Evolutionary conservation across 495 filamentous ascomycete species (phyloP), one percentile per base, ranked within the genome.

Genomic region (Penicillium egyptiacum): DNA sequence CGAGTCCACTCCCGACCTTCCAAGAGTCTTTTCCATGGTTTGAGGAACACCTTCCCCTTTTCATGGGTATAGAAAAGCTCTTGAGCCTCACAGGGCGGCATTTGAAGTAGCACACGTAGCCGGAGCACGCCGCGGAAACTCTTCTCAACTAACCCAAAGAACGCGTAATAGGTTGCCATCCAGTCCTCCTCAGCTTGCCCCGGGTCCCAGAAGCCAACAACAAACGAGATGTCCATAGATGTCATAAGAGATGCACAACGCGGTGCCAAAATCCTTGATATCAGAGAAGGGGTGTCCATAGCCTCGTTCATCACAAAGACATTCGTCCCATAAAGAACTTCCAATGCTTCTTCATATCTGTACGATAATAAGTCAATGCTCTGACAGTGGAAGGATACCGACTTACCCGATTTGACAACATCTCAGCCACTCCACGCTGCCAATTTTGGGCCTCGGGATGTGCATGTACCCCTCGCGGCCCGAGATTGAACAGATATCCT

Each of bases 321-420:
- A 61, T 61, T 61, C 22, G 62, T 58, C 28, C 40, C 46, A 22
- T 61, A 64, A 31, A 61, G 55, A 31, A 64, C 45, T 20, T 49
- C 12, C n/a, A 58, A 51, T 20, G 62, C 55, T 43, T 64, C 62
- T 30, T 44, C 40, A 31, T 64, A 61, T 31, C 62, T 64, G 41
- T 17, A 55, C 12, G 14, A 35, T 26, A 17, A 20, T 59, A 35
- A 41, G 22, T 12, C n/a, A 50, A 11, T 50, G 12, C 5, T 22
- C 35, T 19, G 20, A 45, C 8, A 41, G 16, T 17, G 4, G 8
- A 23, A 31, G 26, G 16, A 43, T 25, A 49, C 8, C 23, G 17
- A 54, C 61, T 57, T 39, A 47, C 61, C 52, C 57, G 14, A 60
- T 50, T 56, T 60, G 57, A 28, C 57, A 64, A 39, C 41, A 49